Conservation (phyloP, 176 grass and related monocot genomes). For the Musa beccarii region DNA sequence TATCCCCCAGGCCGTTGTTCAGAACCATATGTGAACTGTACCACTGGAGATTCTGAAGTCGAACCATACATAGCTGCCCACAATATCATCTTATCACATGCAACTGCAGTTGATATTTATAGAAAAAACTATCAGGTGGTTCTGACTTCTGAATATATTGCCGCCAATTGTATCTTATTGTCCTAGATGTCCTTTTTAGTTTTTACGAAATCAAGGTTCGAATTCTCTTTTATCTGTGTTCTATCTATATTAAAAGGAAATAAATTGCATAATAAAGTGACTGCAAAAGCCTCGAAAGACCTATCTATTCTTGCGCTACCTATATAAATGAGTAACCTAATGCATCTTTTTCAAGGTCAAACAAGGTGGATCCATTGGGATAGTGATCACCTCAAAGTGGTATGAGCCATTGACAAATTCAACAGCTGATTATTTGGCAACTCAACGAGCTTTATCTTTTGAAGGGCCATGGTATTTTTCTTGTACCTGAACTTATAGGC, state of each 20-base stretch:
- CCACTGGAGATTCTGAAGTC: constrained; percentile 43
- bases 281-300: neutral
- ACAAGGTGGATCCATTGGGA: constrained; percentile 51
- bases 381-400: constrained; percentile 35
- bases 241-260: neutral
- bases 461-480: constrained; percentile 40
- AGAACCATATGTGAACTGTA: constrained; percentile 39
- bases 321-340: neutral
- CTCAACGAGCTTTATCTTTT: constrained; percentile 39
- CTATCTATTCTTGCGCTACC: neutral
- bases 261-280: neutral
- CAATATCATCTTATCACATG: constrained; percentile 70
- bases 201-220: neutral
- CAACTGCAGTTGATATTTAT: constrained; percentile 42
- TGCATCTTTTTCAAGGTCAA: constrained; percentile 15
- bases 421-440: constrained; percentile 33
- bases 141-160: constrained; percentile 10
- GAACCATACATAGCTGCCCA: constrained; percentile 69
- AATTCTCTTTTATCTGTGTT: neutral
- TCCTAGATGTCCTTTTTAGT: no score
- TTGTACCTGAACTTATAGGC: neutral
- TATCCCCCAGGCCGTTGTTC: constrained; percentile 49
- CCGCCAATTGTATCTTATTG: no score
- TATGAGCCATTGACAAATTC: constrained; percentile 46
- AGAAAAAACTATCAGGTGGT: constrained; percentile 46